Percentiles rank a stretch among this genome's conserved stretches.
These are phyloP conservation scores for Castanea sativa DNA, from an alignment of 306 rosid species.

Conservation along the genomic window DNA sequence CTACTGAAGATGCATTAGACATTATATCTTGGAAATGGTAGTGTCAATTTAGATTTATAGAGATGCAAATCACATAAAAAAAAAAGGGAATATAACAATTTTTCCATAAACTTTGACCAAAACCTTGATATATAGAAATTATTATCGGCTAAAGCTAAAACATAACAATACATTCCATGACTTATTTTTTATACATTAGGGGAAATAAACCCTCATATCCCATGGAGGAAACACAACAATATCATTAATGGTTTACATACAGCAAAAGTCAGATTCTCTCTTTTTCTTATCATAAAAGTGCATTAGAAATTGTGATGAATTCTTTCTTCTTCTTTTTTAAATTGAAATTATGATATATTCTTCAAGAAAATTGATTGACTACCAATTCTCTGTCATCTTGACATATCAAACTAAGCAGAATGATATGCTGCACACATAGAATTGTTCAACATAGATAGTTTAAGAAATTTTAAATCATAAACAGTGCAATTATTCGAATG, in stretches of 20 bases:
- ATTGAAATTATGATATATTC: neutral
- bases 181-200: too few relatives aligned
- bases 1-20: neutral
- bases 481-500: too few relatives aligned
- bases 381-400: neutral
- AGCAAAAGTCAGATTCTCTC: neutral
- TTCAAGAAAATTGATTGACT: neutral
- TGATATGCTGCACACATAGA: neutral
- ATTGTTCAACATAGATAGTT: neutral
- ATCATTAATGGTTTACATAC: neutral
- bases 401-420: neutral
- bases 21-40: neutral
- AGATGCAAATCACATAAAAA: neutral
- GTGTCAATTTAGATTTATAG: neutral
- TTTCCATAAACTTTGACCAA: neutral
- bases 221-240: neutral
- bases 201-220: neutral
- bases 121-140: neutral
- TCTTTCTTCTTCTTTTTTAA: neutral
- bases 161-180: neutral
- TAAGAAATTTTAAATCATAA: neutral
- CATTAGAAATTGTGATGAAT: too few relatives aligned
- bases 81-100: neutral
- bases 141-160: neutral
- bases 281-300: neutral